These are phyloP conservation scores for Sugiyamaella castrensis DNA, from an alignment of 1,139 yeast species.

Conservation along the genomic window DNA sequence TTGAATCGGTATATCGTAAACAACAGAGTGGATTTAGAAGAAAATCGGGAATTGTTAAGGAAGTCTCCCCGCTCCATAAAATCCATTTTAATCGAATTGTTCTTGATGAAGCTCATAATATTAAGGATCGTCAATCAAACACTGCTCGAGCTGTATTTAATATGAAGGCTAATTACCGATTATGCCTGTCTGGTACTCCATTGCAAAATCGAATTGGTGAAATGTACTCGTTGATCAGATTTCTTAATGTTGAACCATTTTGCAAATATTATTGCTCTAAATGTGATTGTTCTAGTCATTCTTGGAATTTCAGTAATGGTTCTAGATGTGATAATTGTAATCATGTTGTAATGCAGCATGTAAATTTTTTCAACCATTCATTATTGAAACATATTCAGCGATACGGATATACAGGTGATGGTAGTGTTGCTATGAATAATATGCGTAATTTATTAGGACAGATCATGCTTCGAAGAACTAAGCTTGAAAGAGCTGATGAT, in stretches of 20 bases:
- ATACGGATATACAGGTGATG: constrained; percentile 76
- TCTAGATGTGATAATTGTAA: constrained; percentile 83
- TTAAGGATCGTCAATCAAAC: constrained; percentile 89
- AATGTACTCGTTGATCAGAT: constrained; percentile 84
- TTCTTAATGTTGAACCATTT: constrained; percentile 79
- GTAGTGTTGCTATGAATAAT: constrained; percentile 70
- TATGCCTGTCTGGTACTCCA: constrained; percentile 96
- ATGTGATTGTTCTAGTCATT: constrained; percentile 76
- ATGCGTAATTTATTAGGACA: constrained; percentile 70
- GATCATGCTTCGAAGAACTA: constrained; percentile 90
- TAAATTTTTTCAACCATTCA: constrained; percentile 92
- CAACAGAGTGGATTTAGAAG: constrained; percentile 80
- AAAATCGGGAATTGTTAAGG: constrained; percentile 66
- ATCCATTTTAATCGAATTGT: constrained; percentile 81
- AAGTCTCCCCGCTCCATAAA: constrained; percentile 71
- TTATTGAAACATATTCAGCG: constrained; percentile 89
- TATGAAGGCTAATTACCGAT: constrained; percentile 65
- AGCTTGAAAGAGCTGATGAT: constrained; percentile 94
- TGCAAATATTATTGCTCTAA: constrained; percentile 86
- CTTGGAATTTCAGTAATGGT: constrained; percentile 82
- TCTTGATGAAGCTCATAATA: constrained; percentile 95
- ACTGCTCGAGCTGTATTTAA: constrained; percentile 89
- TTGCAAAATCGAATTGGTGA: constrained; percentile 95
- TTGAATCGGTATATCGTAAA: constrained; percentile 83
- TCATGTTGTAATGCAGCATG: constrained; percentile 91